Base-by-base conservation (phyloP, 2,329 filamentous ascomycete genomes). In the Verticillium longisporum region DNA sequence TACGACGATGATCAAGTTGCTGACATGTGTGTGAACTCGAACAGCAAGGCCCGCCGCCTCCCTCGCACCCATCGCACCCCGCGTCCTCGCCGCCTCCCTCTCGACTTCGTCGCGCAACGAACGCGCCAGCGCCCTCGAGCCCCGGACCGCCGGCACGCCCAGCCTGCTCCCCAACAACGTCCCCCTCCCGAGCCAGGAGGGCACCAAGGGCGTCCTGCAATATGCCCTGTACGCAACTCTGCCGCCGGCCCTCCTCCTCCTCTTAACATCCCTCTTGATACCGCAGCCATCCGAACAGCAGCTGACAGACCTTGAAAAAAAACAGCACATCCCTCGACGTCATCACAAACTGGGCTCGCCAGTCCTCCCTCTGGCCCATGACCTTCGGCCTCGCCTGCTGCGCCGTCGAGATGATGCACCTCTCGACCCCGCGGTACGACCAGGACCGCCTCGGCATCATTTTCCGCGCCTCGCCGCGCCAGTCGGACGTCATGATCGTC, bases 401-500 rank as follows among this genome's bases (percentile, higher is more conserved):
- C 76, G 91, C 89, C 75, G 79, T 96, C 72, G 91, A 96, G 74
- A 96, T 96, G 91, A 96, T 96, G 91, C 90, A 93, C 74, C 82
- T 92, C 21, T 95, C 91, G 36, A 92, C 90, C 63, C 91, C 91
- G 14, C 88, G 91, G 38, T 95, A 96, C 84, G 91, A 96, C 71
- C 90, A 95, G 73, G 91, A 96, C 77, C 86, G 92, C 38, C 81
- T 94, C 62, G 91, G 92, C 66, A 95, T 96, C 73, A 95, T 96
- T 73, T 96, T 95, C 84, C 88, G 91, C 68, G 91, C 91, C 62
- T 94, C 90, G 14, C 91, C 91, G 1, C 88, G 91, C 66, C 91
- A 96, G 76, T 90, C 91, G 63, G 92, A 96, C 75, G 89, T 96
- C 66, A 95, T 96, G 91, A 95, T 96, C 70, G 92, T 96, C 26